These are phyloP conservation scores for Mimosa bimucronata DNA, from an alignment of 306 rosid species.

Conservation along the genomic window DNA sequence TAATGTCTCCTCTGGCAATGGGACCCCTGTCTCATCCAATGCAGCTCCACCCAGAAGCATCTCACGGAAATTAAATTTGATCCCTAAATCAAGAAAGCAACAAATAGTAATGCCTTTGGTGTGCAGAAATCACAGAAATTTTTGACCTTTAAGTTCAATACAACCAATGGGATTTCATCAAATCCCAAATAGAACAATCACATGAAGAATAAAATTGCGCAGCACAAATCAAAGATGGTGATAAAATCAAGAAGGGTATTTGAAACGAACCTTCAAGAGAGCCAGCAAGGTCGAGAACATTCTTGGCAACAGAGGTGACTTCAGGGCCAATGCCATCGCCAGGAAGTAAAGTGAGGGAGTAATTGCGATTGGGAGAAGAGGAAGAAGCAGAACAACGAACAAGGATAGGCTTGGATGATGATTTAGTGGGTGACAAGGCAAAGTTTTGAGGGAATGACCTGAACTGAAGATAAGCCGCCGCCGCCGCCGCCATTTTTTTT, in stretches of 20 bases:
- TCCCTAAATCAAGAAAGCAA: conserved; percentile 49
- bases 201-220: background rate
- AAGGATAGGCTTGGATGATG: conserved; percentile 31
- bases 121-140: background rate
- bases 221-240: background rate
- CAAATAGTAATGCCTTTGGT: background rate
- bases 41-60: conserved; percentile 91
- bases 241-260: background rate
- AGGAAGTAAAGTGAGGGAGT: conserved; percentile 76
- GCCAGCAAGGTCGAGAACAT: conserved; percentile 70
- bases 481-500: no score
- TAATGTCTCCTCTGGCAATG: conserved; percentile 83
- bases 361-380: conserved; percentile 58
- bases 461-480: conserved; percentile 62
- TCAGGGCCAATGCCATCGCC: conserved; percentile 98
- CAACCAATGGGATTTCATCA: no score
- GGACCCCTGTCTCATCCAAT: conserved; percentile 81
- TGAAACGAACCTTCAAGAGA: conserved; percentile 62
- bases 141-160: no score
- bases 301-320: conserved; percentile 77
- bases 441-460: conserved; percentile 3
- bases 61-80: conserved; percentile 66
- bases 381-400: conserved; percentile 56
- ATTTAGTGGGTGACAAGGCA: conserved; percentile 15
- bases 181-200: background rate